Conservation (phyloP, 306 rosid genomes). For the Vigna hirtella region DNA sequence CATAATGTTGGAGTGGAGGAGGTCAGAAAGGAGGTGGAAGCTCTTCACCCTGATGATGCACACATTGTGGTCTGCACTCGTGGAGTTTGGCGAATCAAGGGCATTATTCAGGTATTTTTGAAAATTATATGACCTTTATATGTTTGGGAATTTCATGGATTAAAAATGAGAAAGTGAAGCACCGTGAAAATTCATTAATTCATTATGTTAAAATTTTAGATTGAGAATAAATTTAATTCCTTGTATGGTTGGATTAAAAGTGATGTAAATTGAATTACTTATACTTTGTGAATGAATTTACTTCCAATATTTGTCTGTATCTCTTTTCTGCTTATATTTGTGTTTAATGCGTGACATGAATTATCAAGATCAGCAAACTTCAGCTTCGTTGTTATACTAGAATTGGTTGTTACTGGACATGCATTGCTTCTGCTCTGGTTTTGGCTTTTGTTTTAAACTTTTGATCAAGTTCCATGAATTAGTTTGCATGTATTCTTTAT, state of each 20-base stretch:
- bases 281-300: background rate
- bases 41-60: conserved; percentile 77
- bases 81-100: conserved; percentile 80
- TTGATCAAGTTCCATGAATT: too few relatives aligned
- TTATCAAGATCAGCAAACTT: background rate
- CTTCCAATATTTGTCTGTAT: background rate
- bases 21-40: conserved; percentile 71
- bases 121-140: background rate
- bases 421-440: too few relatives aligned
- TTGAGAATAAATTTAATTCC: too few relatives aligned
- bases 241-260: too few relatives aligned
- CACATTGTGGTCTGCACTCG: conserved; percentile 61
- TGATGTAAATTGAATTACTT: background rate
- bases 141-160: too few relatives aligned
- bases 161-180: too few relatives aligned
- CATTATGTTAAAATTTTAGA: too few relatives aligned
- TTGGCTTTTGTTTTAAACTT: too few relatives aligned
- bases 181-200: too few relatives aligned
- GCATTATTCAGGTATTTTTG: conserved; percentile 71
- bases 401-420: too few relatives aligned
- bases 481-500: background rate
- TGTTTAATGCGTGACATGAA: background rate
- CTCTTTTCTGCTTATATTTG: background rate
- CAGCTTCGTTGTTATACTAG: background rate
- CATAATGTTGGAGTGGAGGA: conserved; percentile 75